Evolutionary conservation across 495 filamentous ascomycete species (phyloP), one percentile per base, ranked within the genome.

Genomic region (Penicillium cinerascens): DNA sequence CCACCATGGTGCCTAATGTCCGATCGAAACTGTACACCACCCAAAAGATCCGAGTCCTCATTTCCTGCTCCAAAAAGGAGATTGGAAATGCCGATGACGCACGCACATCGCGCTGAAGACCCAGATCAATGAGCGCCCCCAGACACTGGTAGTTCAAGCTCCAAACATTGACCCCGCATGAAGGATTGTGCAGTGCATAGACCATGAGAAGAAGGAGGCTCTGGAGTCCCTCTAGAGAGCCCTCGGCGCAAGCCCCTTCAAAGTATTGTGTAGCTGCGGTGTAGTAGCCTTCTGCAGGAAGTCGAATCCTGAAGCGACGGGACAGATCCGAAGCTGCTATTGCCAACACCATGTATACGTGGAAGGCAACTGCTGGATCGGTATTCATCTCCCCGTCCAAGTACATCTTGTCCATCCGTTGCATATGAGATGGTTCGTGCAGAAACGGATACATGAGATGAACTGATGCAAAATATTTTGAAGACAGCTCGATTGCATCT

Each of bases 1-100:
- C 76, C 72, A 78, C 76, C 68, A 77, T 74, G 0, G 73, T 77
- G 16, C 71, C 69, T 42, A 78, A 52, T 1, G 70, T 72, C 15
- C 76, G 67, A 48, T 78, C 74, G 16, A 78, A 63, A 8, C 55
- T 74, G 40, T 77, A 78, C 0, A 69, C 69, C 0, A 74, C 72
- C 76, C 76, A 77, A 45, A 78, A 78, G 3, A 77, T 66, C 6
- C 74, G 63, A 1, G 74, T 77, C 37, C 76, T 55, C 72, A 78
- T 74, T 44, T 78, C 76, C 38, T 76, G 73, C 18, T 73, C 66
- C 15, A 77, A 49, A 2, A 72, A 54, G 0, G 73, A 72, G 2
- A 77, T 72, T 3, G 51, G 58, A 13, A 67, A 62, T 7, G 59
- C 56, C 13, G 61, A 51, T 13, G 56, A 67, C 3, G 65, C 58